These are phyloP conservation scores for Aspergillus texensis DNA, from an alignment of 2,329 filamentous ascomycete species.

Conservation along the genomic window DNA sequence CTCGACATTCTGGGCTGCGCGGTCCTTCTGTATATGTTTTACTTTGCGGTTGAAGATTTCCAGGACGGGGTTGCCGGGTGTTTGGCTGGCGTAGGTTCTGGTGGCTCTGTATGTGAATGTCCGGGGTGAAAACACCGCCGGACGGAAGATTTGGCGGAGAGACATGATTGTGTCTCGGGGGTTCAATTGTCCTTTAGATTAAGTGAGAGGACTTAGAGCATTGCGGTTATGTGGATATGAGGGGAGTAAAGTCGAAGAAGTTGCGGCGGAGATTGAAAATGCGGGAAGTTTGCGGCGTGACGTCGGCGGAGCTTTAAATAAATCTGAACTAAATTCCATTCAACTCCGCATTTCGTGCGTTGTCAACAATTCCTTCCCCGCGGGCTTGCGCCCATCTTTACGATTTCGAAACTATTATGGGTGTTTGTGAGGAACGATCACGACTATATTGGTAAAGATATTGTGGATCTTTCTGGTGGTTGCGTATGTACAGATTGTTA, in stretches of 20 bases:
- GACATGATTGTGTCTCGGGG: slow-evolving; percentile 22
- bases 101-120: slow-evolving; percentile 14
- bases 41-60: slow-evolving; percentile 88
- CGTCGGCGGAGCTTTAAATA: slow-evolving; percentile 4
- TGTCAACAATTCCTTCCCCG: neutral
- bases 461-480: neutral
- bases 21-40: slow-evolving; percentile 91
- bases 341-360: slow-evolving; percentile 2
- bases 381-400: neutral
- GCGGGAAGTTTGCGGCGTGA: slow-evolving; percentile 10
- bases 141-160: slow-evolving; percentile 22
- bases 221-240: neutral
- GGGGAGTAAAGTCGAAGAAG: neutral
- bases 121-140: slow-evolving; percentile 22
- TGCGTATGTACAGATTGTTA: neutral
- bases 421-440: neutral
- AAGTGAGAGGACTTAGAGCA: neutral
- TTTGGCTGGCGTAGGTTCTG: slow-evolving; percentile 74
- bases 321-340: neutral
- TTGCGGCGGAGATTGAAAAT: neutral
- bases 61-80: slow-evolving; percentile 74
- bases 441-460: neutral
- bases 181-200: neutral
- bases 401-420: neutral
- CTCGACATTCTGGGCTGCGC: slow-evolving; percentile 71